Conservation (phyloP, 2,329 filamentous ascomycete genomes). For the Calonectria henricotiae region DNA sequence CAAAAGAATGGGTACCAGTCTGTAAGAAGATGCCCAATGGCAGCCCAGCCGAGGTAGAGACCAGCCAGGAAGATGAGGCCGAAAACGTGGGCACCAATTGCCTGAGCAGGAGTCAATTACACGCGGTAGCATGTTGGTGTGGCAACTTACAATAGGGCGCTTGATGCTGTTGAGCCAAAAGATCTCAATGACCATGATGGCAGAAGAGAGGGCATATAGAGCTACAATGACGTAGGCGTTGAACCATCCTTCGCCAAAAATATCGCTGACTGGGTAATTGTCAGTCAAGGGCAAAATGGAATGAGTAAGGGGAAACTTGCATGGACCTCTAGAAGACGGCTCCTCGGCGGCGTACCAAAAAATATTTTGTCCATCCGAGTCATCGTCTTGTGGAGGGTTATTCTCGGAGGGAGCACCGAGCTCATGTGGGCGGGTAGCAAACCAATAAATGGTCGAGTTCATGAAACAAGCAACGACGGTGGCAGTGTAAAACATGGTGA, state of each 20-base stretch:
- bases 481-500: conserved; percentile 68
- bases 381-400: conserved; percentile 24
- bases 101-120: conserved; percentile 55
- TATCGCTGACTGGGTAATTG: conserved; percentile 61
- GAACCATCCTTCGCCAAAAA: conserved; percentile 67
- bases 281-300: conserved; percentile 45
- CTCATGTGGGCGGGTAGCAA: conserved; percentile 57
- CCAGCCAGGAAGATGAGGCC: conserved; percentile 61
- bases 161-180: conserved; percentile 70
- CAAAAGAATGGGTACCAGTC: conserved; percentile 68
- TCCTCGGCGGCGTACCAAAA: conserved; percentile 35
- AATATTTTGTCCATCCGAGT: conserved; percentile 33
- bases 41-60: conserved; percentile 68
- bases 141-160: conserved; percentile 63
- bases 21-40: conserved; percentile 65
- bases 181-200: conserved; percentile 65
- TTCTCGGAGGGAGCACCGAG: neutral
- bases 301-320: conserved; percentile 39
- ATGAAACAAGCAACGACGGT: conserved; percentile 66
- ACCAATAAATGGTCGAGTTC: conserved; percentile 69
- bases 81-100: conserved; percentile 63
- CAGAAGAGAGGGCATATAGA: conserved; percentile 62
- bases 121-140: neutral
- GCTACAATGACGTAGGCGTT: conserved; percentile 65
- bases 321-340: conserved; percentile 44